Evolutionary conservation across 176 grass and related monocot species (phyloP).

Genomic region (Thinopyrum elongatum): DNA sequence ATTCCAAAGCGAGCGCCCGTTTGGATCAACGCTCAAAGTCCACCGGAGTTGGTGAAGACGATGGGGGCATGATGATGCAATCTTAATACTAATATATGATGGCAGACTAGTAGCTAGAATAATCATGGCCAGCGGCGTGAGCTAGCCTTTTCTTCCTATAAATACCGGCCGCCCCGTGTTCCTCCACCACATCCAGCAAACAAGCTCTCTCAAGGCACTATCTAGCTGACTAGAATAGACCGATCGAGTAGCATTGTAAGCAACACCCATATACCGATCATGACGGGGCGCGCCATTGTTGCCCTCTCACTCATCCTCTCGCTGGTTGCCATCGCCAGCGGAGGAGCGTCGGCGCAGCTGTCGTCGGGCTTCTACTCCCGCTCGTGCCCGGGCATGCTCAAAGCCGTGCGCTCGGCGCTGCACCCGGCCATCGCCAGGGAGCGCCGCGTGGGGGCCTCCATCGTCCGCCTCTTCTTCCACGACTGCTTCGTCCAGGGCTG

Average conservation of each 20-base stretch:
- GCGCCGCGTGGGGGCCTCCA: constrained; percentile 71
- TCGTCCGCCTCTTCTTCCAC: constrained; percentile 88
- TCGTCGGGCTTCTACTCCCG: constrained; percentile 51
- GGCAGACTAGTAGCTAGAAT: background rate
- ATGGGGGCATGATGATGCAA: background rate
- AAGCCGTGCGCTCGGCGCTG: constrained; percentile 44
- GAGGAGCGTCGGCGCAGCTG: constrained; percentile 25
- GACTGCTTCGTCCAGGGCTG: constrained; percentile 95
- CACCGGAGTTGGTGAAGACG: background rate
- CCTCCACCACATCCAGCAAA: background rate
- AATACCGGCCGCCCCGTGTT: background rate
- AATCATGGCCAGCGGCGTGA: background rate
- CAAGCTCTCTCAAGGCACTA: background rate
- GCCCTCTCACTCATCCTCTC: background rate
- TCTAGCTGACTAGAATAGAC: background rate
- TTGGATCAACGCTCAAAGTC: background rate
- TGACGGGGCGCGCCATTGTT: background rate
- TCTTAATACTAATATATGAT: background rate
- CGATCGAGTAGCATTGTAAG: background rate
- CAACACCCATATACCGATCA: background rate
- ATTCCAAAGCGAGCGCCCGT: background rate
- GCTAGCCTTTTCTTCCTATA: background rate
- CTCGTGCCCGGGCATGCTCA: constrained; percentile 57
- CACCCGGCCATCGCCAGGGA: constrained; percentile 48
- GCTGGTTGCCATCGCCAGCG: background rate